Evolutionary conservation across 2,329 filamentous ascomycete species (phyloP).

Genomic region (Magnaporthiopsis poae): DNA sequence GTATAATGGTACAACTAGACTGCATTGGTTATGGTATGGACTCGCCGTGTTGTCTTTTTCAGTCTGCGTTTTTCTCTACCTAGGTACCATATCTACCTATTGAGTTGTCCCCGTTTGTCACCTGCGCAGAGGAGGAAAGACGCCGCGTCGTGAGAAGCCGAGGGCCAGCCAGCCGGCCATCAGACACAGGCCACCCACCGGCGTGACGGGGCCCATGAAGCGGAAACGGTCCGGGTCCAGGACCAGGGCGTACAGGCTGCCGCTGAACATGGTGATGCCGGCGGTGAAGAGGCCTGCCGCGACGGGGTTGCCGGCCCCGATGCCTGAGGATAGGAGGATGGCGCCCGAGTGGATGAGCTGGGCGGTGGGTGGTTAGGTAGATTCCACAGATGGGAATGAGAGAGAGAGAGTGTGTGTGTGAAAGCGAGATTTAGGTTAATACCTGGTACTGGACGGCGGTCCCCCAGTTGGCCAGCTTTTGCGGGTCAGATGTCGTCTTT

Average conservation of each 20-base stretch:
- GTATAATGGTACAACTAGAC: background rate
- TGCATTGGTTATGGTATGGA: background rate
- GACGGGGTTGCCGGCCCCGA: constrained; percentile 46
- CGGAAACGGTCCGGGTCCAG: constrained; percentile 53
- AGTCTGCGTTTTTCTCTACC: background rate
- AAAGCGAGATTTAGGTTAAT: background rate
- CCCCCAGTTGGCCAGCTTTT: constrained; percentile 47
- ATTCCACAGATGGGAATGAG: background rate
- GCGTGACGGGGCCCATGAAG: constrained; percentile 53
- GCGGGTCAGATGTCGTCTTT: constrained; percentile 47
- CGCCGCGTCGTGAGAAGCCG: constrained; percentile 12
- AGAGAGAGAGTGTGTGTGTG: background rate
- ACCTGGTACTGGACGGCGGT: constrained; percentile 63
- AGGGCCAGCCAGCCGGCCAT: constrained; percentile 53
- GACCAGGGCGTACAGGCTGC: constrained; percentile 53
- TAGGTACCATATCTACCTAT: too few relatives aligned
- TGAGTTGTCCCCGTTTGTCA: background rate
- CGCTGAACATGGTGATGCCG: constrained; percentile 59
- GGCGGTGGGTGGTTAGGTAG: background rate
- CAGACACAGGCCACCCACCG: constrained; percentile 52
- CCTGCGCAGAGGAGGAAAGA: background rate
- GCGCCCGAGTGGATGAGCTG: constrained; percentile 55
- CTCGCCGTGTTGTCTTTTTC: background rate
- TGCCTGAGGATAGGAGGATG: constrained; percentile 48
- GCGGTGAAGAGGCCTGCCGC: constrained; percentile 51